These are phyloP conservation scores for Citrus hindsii DNA, from an alignment of 345 rosid species.

Conservation along the genomic window DNA sequence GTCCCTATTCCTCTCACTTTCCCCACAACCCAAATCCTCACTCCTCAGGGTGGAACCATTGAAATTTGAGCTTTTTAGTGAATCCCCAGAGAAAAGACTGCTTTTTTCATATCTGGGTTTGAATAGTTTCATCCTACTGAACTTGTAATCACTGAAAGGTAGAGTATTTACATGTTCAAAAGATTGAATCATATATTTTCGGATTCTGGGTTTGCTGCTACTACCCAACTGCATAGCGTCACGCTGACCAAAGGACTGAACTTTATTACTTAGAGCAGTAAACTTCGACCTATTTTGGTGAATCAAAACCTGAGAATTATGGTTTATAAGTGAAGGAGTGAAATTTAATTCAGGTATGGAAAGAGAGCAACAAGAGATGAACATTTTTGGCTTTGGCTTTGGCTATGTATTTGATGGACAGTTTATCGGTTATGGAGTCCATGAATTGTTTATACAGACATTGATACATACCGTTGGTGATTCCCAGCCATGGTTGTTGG, in stretches of 20 bases:
- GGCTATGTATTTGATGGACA: not conserved
- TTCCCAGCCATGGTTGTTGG: constrained; percentile 4
- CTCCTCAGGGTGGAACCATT: not conserved
- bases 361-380: not conserved
- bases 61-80: constrained; percentile 8
- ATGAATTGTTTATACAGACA: not conserved
- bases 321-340: not conserved
- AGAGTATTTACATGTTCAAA: not conserved
- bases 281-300: constrained; percentile 1
- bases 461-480: not conserved
- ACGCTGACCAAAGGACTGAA: not conserved
- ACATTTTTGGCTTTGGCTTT: not conserved
- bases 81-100: not conserved
- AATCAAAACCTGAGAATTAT: not conserved
- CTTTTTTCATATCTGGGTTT: constrained; percentile 1
- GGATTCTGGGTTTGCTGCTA: constrained; percentile 15
- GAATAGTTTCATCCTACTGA: not conserved
- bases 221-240: constrained; percentile 10
- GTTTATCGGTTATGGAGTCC: not conserved
- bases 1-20: constrained; percentile 8
- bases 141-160: not conserved
- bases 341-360: not conserved
- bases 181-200: constrained; percentile 7
- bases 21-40: constrained; percentile 12
- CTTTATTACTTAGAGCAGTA: not conserved